Evolutionary conservation across 768 basidiomycete species (phyloP).

Genomic region (Termitomyces sp.): DNA sequence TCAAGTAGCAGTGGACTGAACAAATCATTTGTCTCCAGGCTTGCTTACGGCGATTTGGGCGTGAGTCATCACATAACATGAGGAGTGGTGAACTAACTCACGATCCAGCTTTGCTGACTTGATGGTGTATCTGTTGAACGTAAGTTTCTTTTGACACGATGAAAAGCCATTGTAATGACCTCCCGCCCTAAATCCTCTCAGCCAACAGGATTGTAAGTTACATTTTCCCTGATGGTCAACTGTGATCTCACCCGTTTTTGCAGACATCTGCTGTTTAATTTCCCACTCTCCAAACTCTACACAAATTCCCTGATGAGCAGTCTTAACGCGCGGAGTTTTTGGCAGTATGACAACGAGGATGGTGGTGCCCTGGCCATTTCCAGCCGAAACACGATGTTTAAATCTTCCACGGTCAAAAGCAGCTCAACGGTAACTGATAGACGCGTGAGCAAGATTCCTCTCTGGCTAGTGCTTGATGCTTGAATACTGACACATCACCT

Average conservation of each 20-base stretch:
- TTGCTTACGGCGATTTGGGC: conserved; percentile 27
- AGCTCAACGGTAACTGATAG: neutral
- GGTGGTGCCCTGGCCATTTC: neutral
- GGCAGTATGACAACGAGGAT: conserved; percentile 17
- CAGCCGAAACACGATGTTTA: neutral
- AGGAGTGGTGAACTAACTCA: neutral
- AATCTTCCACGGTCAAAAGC: neutral
- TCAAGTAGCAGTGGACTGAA: neutral
- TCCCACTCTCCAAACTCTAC: conserved; percentile 37
- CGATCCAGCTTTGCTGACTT: conserved; percentile 21
- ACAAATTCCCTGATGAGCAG: conserved; percentile 39
- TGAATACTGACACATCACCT: neutral
- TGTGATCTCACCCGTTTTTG: neutral
- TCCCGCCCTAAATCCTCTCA: neutral
- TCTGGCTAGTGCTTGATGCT: neutral
- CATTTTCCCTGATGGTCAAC: neutral
- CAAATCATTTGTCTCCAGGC: neutral
- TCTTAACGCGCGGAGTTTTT: conserved; percentile 30
- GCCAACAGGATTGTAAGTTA: conserved; percentile 23
- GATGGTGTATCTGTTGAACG: conserved; percentile 22
- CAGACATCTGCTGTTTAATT: conserved; percentile 36
- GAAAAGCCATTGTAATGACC: neutral
- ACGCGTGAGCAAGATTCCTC: neutral
- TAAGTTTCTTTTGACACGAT: conserved; percentile 5
- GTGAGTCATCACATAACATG: conserved; percentile 1